Base-by-base conservation (phyloP, 2,329 filamentous ascomycete species). In the Colletotrichum noveboracense region DNA sequence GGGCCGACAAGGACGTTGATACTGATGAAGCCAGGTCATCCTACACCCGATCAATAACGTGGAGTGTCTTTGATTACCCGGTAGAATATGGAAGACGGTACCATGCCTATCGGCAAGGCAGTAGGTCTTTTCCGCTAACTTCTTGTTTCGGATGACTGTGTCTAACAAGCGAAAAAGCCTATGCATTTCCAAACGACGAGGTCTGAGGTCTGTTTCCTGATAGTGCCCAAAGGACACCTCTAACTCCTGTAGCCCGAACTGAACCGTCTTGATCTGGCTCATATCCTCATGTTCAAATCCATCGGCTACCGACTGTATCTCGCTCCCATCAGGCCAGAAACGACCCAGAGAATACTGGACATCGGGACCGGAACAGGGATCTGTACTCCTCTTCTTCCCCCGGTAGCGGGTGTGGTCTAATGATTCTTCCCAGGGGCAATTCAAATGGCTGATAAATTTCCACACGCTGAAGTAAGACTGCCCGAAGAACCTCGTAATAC, bases 291-390 rank as follows among this genome's bases (percentile, higher is more conserved):
- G 24, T n/a, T 62, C 55, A 55, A 62, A 16, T 28, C 62, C 3
- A 66, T 71, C 16, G 72, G 72, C 14, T 30, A 55, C 28, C 69
- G 21, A 26, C 28, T 75, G 1, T 67, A 55, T 3, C 18, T 61
- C 6, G 68, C 72, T 5, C 72, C 68, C 5, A 13, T 75, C 7
- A 34, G 14, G 7, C 61, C 38, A n/a, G 52, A 55, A 3, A 38
- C 30, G 16, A 18, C 62, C 0, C 34, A 75, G 7, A 84, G 85
- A 18, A 87, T 92, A n/a, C 83, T 92, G 13, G 90, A 92, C 78
- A 83, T 92, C 9, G 90, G 91, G 56, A 92, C 89, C 7, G 92
- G 92, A 16, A 91, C 90, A 1, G 91, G 91, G 5, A 91, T 92
- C 74, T 93, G 91, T 79, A 73, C 0, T 28, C n/a, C 18, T 16